Conservation (phyloP, 768 basidiomycete genomes). For the Podaxis pistillaris region DNA sequence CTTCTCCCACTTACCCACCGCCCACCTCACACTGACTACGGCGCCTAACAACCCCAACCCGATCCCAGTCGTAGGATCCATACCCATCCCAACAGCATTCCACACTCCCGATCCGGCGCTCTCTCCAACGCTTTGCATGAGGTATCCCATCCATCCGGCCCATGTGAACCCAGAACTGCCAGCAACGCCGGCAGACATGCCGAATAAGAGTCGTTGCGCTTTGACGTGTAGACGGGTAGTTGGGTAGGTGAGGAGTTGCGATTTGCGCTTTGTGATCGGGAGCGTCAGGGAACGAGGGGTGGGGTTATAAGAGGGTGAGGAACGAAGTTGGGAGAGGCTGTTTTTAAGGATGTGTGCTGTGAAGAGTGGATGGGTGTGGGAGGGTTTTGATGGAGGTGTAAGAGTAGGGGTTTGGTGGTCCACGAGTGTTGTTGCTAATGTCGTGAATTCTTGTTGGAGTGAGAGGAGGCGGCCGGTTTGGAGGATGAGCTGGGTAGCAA, state of each 20-base stretch:
- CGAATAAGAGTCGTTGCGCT: slow-evolving; percentile 57
- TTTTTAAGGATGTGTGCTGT: slow-evolving; percentile 60
- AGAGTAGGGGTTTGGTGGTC: not conserved
- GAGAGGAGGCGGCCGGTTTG: slow-evolving; percentile 58
- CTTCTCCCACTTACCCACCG: slow-evolving; percentile 65
- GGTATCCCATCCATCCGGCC: slow-evolving; percentile 55
- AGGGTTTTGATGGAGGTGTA: not conserved
- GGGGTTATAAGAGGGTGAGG: slow-evolving; percentile 45
- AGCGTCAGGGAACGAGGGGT: slow-evolving; percentile 42
- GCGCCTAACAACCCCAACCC: slow-evolving; percentile 57
- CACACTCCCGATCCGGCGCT: slow-evolving; percentile 22
- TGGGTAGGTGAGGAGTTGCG: slow-evolving; percentile 53
- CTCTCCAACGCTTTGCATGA: slow-evolving; percentile 40
- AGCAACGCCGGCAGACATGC: slow-evolving; percentile 45
- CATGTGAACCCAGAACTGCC: slow-evolving; percentile 56
- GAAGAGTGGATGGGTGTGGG: slow-evolving; percentile 22
- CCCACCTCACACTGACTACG: slow-evolving; percentile 55
- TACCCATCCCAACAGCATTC: slow-evolving; percentile 26
- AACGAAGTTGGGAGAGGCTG: slow-evolving; percentile 48
- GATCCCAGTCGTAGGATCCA: slow-evolving; percentile 57
- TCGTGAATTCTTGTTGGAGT: slow-evolving; percentile 43
- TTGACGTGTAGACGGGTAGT: slow-evolving; percentile 61
- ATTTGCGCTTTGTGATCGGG: slow-evolving; percentile 51
- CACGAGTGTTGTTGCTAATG: slow-evolving; percentile 36
- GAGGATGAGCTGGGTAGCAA: slow-evolving; percentile 51